Evolutionary conservation across 345 rosid species (phyloP), one percentile per base, ranked within the genome.

Genomic region (Gossypium thurberi): DNA sequence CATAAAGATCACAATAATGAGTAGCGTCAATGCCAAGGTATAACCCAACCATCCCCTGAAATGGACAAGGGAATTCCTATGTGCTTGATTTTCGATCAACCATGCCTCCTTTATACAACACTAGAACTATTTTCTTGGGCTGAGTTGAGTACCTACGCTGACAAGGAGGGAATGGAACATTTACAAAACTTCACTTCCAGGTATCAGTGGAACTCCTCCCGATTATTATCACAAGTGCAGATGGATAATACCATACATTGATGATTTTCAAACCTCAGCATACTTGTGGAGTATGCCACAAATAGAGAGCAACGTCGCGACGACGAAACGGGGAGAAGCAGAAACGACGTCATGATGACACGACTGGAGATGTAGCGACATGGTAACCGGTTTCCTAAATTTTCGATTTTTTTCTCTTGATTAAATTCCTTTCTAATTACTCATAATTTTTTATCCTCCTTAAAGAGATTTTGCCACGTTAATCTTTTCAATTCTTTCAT

Each of bases 11-110:
- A 90, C 96, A 3, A 88, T 69, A 46, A 85, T 81, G 72, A 85
- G 53, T 43, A 81, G 82, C 42, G 75, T 46, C 12, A 80, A 37
- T 46, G 91, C 90, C 26, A 84, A 69, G 46, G 88, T 84, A 79
- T 88, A 92, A 37, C 86, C 83, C 63, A 92, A 70, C 97, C 89
- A 85, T 80, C 85, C 97, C 86, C 85, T 95, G 77, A 61, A 70
- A 78, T 74, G 67, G 33, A 67, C n/a, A 23, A 68, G 21, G 21
- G 20, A 77, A 72, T 74, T 53, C 42, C 61, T 23, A 37, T 57
- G 25, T 33, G 23, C 18, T 33, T 46, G 1, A 6, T 40, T 70
- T 33, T 17, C 33, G 8, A 53, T 33, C 26, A 52, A 70, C 73
- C 11, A 6, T 47, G 42, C 42, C 33, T 47, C 50, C 52, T 13